Evolutionary conservation across 169 alveolate genomes (phyloP).

Genomic region (Neospora caninum): DNA sequence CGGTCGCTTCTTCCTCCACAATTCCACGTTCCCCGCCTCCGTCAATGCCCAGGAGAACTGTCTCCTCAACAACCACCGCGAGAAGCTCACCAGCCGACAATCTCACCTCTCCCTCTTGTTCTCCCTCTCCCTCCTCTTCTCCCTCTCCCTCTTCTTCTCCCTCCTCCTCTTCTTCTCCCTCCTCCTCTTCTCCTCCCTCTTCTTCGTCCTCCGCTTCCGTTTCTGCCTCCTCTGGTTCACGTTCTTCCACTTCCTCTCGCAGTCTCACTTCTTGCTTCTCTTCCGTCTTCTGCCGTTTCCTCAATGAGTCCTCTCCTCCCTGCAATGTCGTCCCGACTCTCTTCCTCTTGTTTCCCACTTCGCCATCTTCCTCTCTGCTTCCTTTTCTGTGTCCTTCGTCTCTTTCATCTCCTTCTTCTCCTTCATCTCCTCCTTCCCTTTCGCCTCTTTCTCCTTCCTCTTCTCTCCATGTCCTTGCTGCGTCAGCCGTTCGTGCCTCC

Average conservation of each 20-base stretch:
- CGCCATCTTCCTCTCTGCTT: neutral
- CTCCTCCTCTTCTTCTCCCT: neutral
- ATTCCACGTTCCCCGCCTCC: neutral
- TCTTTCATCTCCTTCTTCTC: too few relatives aligned
- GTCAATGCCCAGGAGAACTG: neutral
- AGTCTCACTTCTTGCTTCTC: too few relatives aligned
- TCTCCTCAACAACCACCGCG: neutral
- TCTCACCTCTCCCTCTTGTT: neutral
- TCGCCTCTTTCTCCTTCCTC: neutral
- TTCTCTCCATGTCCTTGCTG: too few relatives aligned
- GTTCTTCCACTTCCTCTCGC: too few relatives aligned
- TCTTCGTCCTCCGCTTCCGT: neutral
- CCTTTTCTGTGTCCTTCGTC: neutral
- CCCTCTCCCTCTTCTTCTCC: neutral
- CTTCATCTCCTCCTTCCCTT: neutral
- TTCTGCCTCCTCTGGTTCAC: neutral
- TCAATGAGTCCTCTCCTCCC: too few relatives aligned
- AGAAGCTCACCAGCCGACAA: neutral
- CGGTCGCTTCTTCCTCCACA: neutral
- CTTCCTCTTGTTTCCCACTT: too few relatives aligned
- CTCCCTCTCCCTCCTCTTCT: neutral
- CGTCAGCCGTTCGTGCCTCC: neutral
- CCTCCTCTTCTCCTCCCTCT: neutral
- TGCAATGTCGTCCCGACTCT: too few relatives aligned
- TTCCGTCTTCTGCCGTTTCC: too few relatives aligned